These are phyloP conservation scores for Heliophila coronopifolia DNA, from an alignment of 441 rosid species.

Conservation along the genomic window DNA sequence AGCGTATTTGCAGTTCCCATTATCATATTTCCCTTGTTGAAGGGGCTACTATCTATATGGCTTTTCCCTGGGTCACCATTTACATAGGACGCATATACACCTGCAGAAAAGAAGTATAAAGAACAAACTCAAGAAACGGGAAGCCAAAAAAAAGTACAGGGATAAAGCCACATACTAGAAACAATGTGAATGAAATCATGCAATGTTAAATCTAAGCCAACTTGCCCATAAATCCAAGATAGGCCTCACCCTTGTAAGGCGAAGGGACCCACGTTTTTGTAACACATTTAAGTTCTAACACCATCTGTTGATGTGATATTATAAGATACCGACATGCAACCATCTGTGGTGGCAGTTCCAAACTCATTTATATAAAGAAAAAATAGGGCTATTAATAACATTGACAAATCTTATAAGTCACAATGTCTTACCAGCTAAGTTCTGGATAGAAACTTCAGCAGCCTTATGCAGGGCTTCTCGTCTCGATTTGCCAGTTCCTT, in stretches of 20 bases:
- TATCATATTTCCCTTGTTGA: slow-evolving; percentile 47
- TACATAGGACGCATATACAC: slow-evolving; percentile 41
- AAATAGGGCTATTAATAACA: background rate
- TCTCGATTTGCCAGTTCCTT: slow-evolving; percentile 80
- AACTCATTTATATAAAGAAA: slow-evolving; percentile 7
- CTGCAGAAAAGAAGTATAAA: slow-evolving; percentile 42
- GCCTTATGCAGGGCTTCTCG: slow-evolving; percentile 80
- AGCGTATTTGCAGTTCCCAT: slow-evolving; percentile 42
- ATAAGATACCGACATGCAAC: slow-evolving; percentile 11
- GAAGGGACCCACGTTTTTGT: slow-evolving; percentile 6
- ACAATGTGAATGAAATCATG: background rate
- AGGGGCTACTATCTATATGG: slow-evolving; percentile 58
- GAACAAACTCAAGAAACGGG: slow-evolving; percentile 12
- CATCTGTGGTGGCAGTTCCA: slow-evolving; percentile 10
- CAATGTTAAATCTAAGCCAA: background rate
- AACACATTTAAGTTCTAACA: slow-evolving; percentile 13
- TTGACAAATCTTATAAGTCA: slow-evolving; percentile 7
- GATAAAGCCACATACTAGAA: background rate
- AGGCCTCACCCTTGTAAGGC: slow-evolving; percentile 2
- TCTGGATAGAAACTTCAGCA: slow-evolving; percentile 68
- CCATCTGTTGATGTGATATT: slow-evolving; percentile 8
- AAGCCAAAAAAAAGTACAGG: slow-evolving; percentile 7
- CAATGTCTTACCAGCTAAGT: slow-evolving; percentile 61
- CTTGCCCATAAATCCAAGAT: background rate
- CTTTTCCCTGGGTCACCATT: slow-evolving; percentile 53